These are phyloP conservation scores for Fusarium sororula DNA, from an alignment of 2,329 filamentous ascomycete genomes.

Conservation along the genomic window DNA sequence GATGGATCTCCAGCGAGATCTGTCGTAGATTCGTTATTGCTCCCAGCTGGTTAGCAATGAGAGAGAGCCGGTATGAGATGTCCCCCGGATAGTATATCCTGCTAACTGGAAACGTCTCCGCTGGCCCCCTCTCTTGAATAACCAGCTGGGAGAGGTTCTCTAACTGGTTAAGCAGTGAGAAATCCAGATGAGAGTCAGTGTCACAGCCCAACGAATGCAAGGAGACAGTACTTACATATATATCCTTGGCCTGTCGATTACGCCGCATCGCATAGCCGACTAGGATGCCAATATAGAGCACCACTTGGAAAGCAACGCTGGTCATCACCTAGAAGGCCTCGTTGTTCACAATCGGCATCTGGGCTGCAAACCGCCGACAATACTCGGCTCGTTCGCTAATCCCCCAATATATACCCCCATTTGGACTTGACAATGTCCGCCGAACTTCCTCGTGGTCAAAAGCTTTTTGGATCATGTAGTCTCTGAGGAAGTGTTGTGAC, in stretches of 20 bases:
- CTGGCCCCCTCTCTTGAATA: background rate
- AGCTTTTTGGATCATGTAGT: background rate
- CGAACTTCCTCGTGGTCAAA: background rate
- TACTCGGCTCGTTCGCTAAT: background rate
- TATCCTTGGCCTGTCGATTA: background rate
- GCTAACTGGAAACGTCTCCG: accelerated
- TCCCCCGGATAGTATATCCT: accelerated
- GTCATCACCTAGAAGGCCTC: background rate
- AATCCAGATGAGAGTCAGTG: background rate
- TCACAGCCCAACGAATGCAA: background rate
- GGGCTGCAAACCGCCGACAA: background rate
- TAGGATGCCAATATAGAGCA: background rate
- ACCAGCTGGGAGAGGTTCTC: background rate
- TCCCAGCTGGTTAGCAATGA: accelerated
- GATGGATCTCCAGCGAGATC: accelerated
- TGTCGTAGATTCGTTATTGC: accelerated
- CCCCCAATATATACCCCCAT: background rate
- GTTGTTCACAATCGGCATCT: background rate
- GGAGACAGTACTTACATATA: background rate
- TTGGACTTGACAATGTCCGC: background rate
- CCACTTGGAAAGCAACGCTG: accelerated
- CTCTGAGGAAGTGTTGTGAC: background rate
- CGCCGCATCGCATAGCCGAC: background rate
- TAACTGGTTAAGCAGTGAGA: background rate
- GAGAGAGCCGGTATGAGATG: accelerated